Evolutionary conservation across 345 rosid species (phyloP), one percentile per base, ranked within the genome.

Genomic region (Salix exigua): DNA sequence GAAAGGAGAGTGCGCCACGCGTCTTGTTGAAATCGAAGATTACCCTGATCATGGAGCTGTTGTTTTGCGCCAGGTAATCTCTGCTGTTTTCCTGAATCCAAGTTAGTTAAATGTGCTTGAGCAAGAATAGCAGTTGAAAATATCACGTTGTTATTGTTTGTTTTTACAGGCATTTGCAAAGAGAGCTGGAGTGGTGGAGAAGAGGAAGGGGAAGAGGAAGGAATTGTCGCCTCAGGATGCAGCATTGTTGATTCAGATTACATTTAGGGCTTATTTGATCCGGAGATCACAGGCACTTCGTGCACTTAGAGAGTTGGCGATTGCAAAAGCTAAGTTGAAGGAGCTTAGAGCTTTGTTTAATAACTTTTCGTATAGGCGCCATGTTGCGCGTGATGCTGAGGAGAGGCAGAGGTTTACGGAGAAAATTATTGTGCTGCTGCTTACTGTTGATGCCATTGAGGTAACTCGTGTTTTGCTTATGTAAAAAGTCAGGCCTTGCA

Each of bases 401-500:
- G 98, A 96, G 83, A 88, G 87, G 40, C 97, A 94, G 78, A 91
- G 88, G 78, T 91, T 96, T 75, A 81, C 91, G 6, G 97, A 94
- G 73, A 94, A 83, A 81, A 92, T 96, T 61, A 94, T 96, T 71
- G 98, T 96, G 23, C 88, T 96, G 78, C 97, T 96, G 35, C 98
- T 94, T 42, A 91, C 98, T 0, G 94, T 91, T 77, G 99, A 94
- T 82, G 92, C 94, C 87, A 91, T 92, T 78, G 97, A 96, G 98
- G 99, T 96, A 91, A 78, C 6, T 7, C 14, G 8, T 67, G 61
- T 50, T 73, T 13, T 26, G 17, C 55, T 50, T 68, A 26, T 40
- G n/a, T 58, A 26, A 58, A 64, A 5, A 13, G 38, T 2, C 7
- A 3, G 25, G 28, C 62, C n/a, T 14, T 23, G 28, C 23, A 25